Percentiles rank a stretch among this genome's conserved stretches.
These are phyloP conservation scores for Chenopodium album DNA, from an alignment of 148 eudicot genomes.

Conservation along the genomic window DNA sequence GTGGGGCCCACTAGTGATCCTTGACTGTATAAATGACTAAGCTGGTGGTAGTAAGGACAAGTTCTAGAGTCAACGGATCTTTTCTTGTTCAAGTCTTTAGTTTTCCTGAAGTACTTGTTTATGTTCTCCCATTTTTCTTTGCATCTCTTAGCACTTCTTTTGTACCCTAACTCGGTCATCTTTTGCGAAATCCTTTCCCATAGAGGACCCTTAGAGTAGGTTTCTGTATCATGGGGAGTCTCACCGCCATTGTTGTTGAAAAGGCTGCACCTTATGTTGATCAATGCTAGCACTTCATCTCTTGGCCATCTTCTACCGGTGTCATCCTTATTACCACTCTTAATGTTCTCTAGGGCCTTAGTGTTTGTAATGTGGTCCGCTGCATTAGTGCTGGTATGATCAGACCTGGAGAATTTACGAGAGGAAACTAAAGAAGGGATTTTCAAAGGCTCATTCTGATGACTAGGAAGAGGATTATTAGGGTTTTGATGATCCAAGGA, in stretches of 20 bases:
- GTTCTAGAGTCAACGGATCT: slow-evolving; percentile 81
- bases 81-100: slow-evolving; percentile 83
- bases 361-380: slow-evolving; percentile 17
- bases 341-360: slow-evolving; percentile 17
- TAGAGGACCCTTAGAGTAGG: slow-evolving; percentile 52
- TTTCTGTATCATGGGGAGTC: slow-evolving; percentile 16
- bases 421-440: not conserved
- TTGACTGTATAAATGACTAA: slow-evolving; percentile 64
- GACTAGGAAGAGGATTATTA: slow-evolving; percentile 26
- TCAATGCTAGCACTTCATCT: slow-evolving; percentile 81
- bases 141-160: slow-evolving; percentile 85
- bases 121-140: slow-evolving; percentile 99
- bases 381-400: slow-evolving; percentile 30
- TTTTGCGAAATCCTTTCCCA: slow-evolving; percentile 87
- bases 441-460: not conserved
- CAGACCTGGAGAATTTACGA: not conserved
- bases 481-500: slow-evolving; percentile 35
- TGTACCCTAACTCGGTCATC: slow-evolving; percentile 74
- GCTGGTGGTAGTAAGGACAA: slow-evolving; percentile 85
- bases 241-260: slow-evolving; percentile 25
- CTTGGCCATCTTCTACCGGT: slow-evolving; percentile 85
- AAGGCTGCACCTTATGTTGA: slow-evolving; percentile 66
- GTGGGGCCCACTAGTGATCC: slow-evolving; percentile 38
- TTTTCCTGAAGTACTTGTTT: slow-evolving; percentile 89
- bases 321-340: slow-evolving; percentile 31